phyloP scores from a whole-genome alignment of 306 rosid genomes.

The Cicer bijugum region DNA sequence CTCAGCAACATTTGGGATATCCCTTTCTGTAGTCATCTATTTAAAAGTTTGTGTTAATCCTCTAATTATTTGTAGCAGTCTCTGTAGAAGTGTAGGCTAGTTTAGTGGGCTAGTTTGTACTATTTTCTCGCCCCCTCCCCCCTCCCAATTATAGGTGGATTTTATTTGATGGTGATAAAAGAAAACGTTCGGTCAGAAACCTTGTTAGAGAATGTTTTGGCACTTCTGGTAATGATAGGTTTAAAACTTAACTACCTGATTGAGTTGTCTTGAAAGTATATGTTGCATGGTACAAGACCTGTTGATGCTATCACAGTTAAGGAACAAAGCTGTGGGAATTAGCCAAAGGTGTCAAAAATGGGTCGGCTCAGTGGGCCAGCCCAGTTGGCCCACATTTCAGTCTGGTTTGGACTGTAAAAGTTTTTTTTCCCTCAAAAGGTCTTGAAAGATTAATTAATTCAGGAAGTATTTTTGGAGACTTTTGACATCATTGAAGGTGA shows the following conservation, averaged over 20 bases:
- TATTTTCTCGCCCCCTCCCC: not conserved
- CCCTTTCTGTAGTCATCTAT: slow-evolving; percentile 37
- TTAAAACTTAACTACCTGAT: not conserved
- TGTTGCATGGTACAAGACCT: not conserved
- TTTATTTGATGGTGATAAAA: slow-evolving; percentile 45
- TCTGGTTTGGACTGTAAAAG: too few species aligned
- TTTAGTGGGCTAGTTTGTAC: slow-evolving; percentile 43
- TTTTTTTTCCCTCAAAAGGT: too few species aligned
- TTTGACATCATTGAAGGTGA: too few species aligned
- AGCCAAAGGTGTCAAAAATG: too few species aligned
- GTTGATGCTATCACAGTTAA: not conserved
- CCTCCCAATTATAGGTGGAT: slow-evolving; percentile 49
- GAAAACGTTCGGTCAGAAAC: slow-evolving; percentile 46
- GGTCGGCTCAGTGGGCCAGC: too few species aligned
- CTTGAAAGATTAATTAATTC: too few species aligned
- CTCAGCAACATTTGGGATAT: slow-evolving; percentile 31
- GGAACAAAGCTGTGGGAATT: not conserved
- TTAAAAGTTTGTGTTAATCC: slow-evolving; percentile 40
- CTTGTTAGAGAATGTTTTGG: slow-evolving; percentile 40
- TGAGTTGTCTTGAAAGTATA: not conserved
- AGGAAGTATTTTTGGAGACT: too few species aligned
- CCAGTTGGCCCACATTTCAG: too few species aligned
- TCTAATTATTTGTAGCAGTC: slow-evolving; percentile 53
- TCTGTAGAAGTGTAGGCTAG: slow-evolving; percentile 48
- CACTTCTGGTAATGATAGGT: slow-evolving; percentile 12